Conservation (phyloP, 495 filamentous ascomycete species). For the Mycothermus thermophilus region DNA sequence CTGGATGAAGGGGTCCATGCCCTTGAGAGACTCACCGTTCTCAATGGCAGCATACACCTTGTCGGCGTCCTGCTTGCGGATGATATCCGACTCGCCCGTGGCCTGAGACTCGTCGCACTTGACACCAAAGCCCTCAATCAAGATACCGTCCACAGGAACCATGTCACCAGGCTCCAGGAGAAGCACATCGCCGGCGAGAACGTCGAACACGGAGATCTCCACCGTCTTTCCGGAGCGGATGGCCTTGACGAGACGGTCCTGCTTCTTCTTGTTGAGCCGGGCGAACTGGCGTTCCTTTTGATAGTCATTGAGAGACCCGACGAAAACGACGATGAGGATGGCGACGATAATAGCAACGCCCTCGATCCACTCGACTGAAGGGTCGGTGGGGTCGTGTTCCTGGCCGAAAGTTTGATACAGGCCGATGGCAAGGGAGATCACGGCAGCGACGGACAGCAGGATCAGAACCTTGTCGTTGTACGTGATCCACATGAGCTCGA, state of each 20-base stretch:
- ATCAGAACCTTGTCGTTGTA: constrained; percentile 82
- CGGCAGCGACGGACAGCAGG: constrained; percentile 55
- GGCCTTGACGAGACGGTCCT: constrained; percentile 65
- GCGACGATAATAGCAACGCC: constrained; percentile 67
- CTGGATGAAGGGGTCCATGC: constrained; percentile 87
- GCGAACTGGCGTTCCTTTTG: constrained; percentile 72
- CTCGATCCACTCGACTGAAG: constrained; percentile 61
- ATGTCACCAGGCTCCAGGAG: constrained; percentile 64
- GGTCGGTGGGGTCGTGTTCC: constrained; percentile 28
- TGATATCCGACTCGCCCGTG: constrained; percentile 72
- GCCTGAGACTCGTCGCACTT: constrained; percentile 76
- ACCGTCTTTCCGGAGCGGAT: constrained; percentile 61
- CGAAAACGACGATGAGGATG: constrained; percentile 60
- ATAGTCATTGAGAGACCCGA: constrained; percentile 64
- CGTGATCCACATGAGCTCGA: constrained; percentile 68
- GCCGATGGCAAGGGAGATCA: constrained; percentile 58
- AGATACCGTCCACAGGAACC: constrained; percentile 61
- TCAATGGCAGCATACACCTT: constrained; percentile 75
- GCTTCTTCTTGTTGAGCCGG: constrained; percentile 64
- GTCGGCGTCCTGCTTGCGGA: constrained; percentile 56
- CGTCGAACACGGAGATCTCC: constrained; percentile 56
- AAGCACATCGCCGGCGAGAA: constrained; percentile 59
- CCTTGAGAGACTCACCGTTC: constrained; percentile 56
- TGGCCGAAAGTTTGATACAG: constrained; percentile 50
- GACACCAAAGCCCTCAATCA: constrained; percentile 56